These are phyloP conservation scores for Lasiodiplodia theobromae DNA, from an alignment of 2,329 filamentous ascomycete genomes.

Conservation along the genomic window DNA sequence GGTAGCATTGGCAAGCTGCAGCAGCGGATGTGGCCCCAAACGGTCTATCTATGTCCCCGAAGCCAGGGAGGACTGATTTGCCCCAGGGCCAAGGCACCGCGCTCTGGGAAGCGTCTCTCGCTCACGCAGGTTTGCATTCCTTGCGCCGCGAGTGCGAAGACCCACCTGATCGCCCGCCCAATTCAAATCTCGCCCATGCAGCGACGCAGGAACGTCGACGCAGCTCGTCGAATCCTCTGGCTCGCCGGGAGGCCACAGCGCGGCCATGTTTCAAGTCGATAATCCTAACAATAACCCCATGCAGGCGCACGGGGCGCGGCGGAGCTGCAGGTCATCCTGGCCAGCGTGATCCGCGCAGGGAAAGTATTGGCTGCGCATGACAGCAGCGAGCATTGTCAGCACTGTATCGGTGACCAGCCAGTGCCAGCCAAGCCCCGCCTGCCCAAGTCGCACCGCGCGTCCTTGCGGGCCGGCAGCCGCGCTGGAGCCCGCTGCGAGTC, in stretches of 20 bases:
- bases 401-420: conserved; percentile 36
- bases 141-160: conserved; percentile 43
- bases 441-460: conserved; percentile 37
- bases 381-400: conserved; percentile 41
- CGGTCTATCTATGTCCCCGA: conserved; percentile 51
- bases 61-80: conserved; percentile 47
- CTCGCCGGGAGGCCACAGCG: conserved; percentile 16
- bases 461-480: conserved; percentile 43
- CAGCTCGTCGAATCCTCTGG: conserved; percentile 27
- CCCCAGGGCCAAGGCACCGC: conserved; percentile 46
- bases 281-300: conserved; percentile 44
- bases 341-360: conserved; percentile 30
- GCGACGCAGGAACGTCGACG: conserved; percentile 49
- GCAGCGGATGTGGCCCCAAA: conserved; percentile 52
- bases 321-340: conserved; percentile 36
- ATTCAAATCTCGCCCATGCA: conserved; percentile 39
- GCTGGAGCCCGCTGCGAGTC: conserved; percentile 36
- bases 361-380: conserved; percentile 38
- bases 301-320: conserved; percentile 46
- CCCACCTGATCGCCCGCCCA: conserved; percentile 34
- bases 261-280: conserved; percentile 43
- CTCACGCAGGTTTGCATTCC: conserved; percentile 48
- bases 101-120: conserved; percentile 38
- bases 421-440: conserved; percentile 33
- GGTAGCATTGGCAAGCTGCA: conserved; percentile 57